Evolutionary conservation across 331 rosid species (phyloP).

Genomic region (Arachis monticola): DNA sequence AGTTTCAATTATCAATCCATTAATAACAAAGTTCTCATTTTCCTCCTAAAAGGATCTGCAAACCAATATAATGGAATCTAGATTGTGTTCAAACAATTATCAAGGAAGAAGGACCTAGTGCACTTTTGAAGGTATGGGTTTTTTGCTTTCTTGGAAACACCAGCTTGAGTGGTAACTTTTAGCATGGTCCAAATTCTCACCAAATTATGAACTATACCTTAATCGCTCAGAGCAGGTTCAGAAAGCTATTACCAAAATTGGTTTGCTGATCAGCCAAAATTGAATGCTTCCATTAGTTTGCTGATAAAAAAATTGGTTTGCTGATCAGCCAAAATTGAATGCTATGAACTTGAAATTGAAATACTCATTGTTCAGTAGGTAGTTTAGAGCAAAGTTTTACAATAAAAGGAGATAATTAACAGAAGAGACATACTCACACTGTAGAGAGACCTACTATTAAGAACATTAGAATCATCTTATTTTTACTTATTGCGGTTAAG

Average conservation of each 20-base stretch:
- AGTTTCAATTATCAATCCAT: conserved; percentile 41
- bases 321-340: no score
- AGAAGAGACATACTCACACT: no score
- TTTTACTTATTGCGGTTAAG: not conserved
- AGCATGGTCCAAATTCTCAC: conserved; percentile 30
- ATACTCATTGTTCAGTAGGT: no score
- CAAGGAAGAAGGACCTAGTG: conserved; percentile 88
- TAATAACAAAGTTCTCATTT: conserved; percentile 30
- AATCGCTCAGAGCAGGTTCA: not conserved
- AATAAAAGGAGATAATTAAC: no score
- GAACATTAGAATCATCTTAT: not conserved
- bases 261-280: no score
- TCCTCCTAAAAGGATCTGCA: conserved; percentile 30
- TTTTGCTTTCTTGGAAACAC: conserved; percentile 35
- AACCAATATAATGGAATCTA: no score
- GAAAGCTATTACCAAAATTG: no score
- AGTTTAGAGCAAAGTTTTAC: no score
- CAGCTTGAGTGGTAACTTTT: not conserved
- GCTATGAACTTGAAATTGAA: no score
- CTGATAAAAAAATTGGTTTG: no score
- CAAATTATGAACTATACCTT: conserved; percentile 4
- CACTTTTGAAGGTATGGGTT: conserved; percentile 75
- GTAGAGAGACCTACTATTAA: no score
- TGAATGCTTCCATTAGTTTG: no score
- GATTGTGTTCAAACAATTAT: conserved; percentile 90